Conservation (phyloP, 805 yeast species). For the Yarrowia keelungensis region DNA sequence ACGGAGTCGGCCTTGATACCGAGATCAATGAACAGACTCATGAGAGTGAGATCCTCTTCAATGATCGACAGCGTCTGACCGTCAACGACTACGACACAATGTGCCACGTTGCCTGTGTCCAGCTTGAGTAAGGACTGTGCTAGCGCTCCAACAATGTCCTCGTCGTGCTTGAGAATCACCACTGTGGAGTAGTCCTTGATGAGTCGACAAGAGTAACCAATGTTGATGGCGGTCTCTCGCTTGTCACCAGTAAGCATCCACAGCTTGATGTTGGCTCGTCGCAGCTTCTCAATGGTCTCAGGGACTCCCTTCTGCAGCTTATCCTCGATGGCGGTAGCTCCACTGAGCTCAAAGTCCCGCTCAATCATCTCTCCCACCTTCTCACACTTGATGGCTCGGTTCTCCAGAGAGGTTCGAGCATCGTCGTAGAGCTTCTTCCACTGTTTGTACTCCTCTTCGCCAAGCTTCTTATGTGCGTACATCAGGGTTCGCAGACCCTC, state of each 20-base stretch:
- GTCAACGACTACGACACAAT: constrained; percentile 91
- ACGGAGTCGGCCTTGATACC: constrained; percentile 90
- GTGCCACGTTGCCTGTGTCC: constrained; percentile 79
- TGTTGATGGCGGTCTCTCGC: constrained; percentile 95
- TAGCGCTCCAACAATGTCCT: constrained; percentile 67
- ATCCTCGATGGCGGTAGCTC: constrained; percentile 98
- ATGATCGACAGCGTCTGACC: constrained; percentile 82
- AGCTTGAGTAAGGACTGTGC: constrained; percentile 78
- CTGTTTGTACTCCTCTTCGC: constrained; percentile 59
- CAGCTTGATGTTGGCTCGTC: constrained; percentile 90
- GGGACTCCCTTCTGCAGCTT: constrained; percentile 97
- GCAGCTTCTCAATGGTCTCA: constrained; percentile 87
- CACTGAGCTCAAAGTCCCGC: constrained; percentile 68
- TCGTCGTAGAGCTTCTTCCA: constrained; percentile 74
- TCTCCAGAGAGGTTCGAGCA: constrained; percentile 77
- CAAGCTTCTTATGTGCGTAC: constrained; percentile 79
- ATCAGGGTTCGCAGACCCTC: constrained; percentile 92
- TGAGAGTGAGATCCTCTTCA: constrained; percentile 73
- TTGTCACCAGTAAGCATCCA: constrained; percentile 99
- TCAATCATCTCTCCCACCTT: constrained; percentile 77
- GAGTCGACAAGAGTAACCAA: constrained; percentile 91
- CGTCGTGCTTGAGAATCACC: constrained; percentile 63
- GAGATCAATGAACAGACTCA: constrained; percentile 80
- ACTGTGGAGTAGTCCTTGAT: constrained; percentile 93
- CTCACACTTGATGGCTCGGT: constrained; percentile 72